Evolutionary conservation across 768 basidiomycete species (phyloP).

Genomic region (Phlebiopsis gigantea): DNA sequence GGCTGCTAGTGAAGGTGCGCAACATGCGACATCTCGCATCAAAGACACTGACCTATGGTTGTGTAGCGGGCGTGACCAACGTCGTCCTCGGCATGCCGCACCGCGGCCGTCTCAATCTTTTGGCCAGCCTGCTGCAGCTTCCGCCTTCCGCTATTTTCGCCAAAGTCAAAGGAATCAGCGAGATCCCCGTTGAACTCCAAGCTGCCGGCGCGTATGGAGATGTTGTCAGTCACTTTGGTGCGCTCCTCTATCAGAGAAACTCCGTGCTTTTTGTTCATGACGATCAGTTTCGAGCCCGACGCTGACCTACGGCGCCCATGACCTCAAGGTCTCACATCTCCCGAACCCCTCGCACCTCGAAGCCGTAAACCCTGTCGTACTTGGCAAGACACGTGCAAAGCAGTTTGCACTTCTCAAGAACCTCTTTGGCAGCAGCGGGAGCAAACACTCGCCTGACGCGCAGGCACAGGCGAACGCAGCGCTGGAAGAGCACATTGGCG

Average conservation of each 20-base stretch:
- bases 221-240: conserved; percentile 81
- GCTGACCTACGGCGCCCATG: conserved; percentile 44
- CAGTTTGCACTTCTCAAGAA: conserved; percentile 76
- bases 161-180: conserved; percentile 80
- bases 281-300: conserved; percentile 57
- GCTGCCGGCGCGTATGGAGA: conserved; percentile 61
- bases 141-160: conserved; percentile 70
- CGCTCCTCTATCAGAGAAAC: conserved; percentile 16
- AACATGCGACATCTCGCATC: not conserved
- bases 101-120: conserved; percentile 79
- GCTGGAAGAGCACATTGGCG: conserved; percentile 18
- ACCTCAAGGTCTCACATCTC: conserved; percentile 69
- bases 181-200: conserved; percentile 54
- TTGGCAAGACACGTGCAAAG: conserved; percentile 89
- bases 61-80: conserved; percentile 58
- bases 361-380: conserved; percentile 82
- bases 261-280: not conserved
- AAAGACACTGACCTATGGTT: no score
- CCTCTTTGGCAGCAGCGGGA: not conserved
- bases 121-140: conserved; percentile 70
- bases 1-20: conserved; percentile 52
- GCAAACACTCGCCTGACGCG: not conserved
- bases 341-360: conserved; percentile 83
- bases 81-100: conserved; percentile 85
- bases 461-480: conserved; percentile 8